Evolutionary conservation across 2,329 filamentous ascomycete species (phyloP).

Genomic region (Monosporascus sp.): DNA sequence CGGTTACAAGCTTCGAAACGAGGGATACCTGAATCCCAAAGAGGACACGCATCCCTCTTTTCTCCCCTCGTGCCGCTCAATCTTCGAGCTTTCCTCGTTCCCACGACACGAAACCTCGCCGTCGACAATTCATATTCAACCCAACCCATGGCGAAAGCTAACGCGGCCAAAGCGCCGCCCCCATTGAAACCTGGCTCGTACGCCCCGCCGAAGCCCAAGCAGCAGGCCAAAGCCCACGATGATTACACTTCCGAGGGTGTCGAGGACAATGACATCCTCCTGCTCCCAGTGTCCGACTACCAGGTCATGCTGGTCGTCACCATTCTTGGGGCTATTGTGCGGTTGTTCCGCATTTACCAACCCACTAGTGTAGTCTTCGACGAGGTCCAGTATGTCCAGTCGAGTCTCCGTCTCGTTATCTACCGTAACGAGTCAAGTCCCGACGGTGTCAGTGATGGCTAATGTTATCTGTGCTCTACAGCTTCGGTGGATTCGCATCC

Average conservation of each 20-base stretch:
- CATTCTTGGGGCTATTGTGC: slow-evolving; percentile 69
- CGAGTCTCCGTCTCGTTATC: neutral
- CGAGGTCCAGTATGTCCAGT: slow-evolving; percentile 85
- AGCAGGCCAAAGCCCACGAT: slow-evolving; percentile 28
- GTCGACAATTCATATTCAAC: neutral
- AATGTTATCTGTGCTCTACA: slow-evolving; percentile 31
- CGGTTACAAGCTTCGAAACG: neutral
- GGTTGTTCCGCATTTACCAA: slow-evolving; percentile 93
- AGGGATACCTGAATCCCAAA: slow-evolving; percentile 5
- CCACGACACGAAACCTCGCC: neutral
- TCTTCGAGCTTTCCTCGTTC: neutral
- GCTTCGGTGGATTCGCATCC: slow-evolving; percentile 94
- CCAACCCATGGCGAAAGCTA: slow-evolving; percentile 33
- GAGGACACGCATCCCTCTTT: slow-evolving; percentile 21
- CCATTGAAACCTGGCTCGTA: slow-evolving; percentile 23
- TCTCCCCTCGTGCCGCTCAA: slow-evolving; percentile 1
- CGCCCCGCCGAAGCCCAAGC: slow-evolving; percentile 21
- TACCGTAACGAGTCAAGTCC: neutral
- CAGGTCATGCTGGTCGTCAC: slow-evolving; percentile 69
- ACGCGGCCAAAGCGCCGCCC: slow-evolving; percentile 30
- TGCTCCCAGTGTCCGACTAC: slow-evolving; percentile 79
- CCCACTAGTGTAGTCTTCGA: slow-evolving; percentile 97
- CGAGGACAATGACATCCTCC: slow-evolving; percentile 85
- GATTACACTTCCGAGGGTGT: slow-evolving; percentile 76
- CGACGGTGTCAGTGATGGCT: slow-evolving; percentile 3